Evolutionary conservation across 148 eudicot genomes (phyloP).

Genomic region (Diospyros kaki): DNA sequence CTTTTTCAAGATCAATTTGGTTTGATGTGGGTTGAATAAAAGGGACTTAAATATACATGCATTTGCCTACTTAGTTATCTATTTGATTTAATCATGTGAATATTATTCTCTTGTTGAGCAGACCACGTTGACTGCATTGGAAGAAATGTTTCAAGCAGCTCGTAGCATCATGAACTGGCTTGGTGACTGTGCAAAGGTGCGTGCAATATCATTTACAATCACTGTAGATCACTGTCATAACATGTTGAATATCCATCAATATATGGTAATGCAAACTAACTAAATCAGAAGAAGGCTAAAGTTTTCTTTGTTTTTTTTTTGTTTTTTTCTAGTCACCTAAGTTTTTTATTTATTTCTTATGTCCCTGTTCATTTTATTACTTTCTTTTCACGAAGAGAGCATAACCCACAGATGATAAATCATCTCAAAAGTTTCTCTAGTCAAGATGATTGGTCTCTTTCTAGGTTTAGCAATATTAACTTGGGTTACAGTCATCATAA

Average conservation of each 20-base stretch:
- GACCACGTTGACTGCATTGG: conserved; percentile 83
- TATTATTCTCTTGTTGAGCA: conserved; percentile 25
- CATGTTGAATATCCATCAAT: neutral
- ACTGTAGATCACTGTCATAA: neutral
- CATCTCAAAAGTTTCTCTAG: neutral
- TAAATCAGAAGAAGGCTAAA: neutral
- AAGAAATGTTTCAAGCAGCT: conserved; percentile 96
- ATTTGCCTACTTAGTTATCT: neutral
- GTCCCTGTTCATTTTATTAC: neutral
- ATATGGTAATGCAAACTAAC: neutral
- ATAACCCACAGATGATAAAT: neutral
- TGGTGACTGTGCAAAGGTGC: conserved; percentile 97
- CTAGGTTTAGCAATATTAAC: neutral
- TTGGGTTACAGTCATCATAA: neutral
- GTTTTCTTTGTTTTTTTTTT: neutral
- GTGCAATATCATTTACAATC: conserved; percentile 16
- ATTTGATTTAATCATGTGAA: neutral
- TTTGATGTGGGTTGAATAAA: neutral
- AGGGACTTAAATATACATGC: neutral
- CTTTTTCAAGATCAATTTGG: neutral
- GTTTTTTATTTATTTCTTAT: neutral
- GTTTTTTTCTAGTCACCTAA: neutral
- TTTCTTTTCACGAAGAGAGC: neutral
- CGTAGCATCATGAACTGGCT: conserved; percentile 96
- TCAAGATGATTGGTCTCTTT: neutral